A percentile compares a stretch with the other conserved stretches of the same genome.
These are phyloP conservation scores for Talaromyces sp. DNA, from an alignment of 2,329 filamentous ascomycete genomes.

Conservation along the genomic window DNA sequence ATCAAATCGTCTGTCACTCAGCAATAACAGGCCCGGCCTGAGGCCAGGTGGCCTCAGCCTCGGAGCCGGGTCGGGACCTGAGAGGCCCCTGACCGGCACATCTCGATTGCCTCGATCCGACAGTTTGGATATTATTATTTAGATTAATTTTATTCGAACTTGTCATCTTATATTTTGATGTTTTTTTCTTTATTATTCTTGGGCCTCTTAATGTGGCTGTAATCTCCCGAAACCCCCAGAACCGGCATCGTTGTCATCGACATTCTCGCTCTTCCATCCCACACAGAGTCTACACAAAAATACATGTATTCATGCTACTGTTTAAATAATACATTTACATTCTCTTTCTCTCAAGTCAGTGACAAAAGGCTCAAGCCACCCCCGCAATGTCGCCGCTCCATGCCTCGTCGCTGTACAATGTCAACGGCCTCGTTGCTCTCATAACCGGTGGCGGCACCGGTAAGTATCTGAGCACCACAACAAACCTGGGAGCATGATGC, in stretches of 20 bases:
- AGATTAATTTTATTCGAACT: no score
- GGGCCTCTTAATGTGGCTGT: no score
- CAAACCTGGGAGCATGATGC: background rate
- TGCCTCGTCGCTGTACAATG: slow-evolving; percentile 1
- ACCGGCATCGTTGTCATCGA: background rate
- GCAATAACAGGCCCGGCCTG: no score
- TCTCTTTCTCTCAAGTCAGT: background rate
- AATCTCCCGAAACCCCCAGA: no score
- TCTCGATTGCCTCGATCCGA: no score
- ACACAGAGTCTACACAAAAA: background rate
- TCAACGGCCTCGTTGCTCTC: slow-evolving; percentile 49
- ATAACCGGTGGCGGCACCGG: slow-evolving; percentile 58
- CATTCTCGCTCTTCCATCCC: slow-evolving; percentile 1
- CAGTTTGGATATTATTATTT: no score
- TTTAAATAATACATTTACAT: background rate
- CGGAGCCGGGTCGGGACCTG: no score
- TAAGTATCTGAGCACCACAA: slow-evolving; percentile 21
- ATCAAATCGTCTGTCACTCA: no score
- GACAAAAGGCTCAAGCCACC: slow-evolving; percentile 1
- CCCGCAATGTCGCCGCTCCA: slow-evolving; percentile 1
- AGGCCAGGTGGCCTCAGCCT: no score
- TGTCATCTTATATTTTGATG: no score
- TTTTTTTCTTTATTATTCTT: no score
- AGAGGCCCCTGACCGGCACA: no score
- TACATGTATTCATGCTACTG: background rate